Percentiles rank a stretch among this genome's conserved stretches.
These are phyloP conservation scores for Pseudohalonectria lignicola DNA, from an alignment of 2,329 filamentous ascomycete species.

Conservation along the genomic window DNA sequence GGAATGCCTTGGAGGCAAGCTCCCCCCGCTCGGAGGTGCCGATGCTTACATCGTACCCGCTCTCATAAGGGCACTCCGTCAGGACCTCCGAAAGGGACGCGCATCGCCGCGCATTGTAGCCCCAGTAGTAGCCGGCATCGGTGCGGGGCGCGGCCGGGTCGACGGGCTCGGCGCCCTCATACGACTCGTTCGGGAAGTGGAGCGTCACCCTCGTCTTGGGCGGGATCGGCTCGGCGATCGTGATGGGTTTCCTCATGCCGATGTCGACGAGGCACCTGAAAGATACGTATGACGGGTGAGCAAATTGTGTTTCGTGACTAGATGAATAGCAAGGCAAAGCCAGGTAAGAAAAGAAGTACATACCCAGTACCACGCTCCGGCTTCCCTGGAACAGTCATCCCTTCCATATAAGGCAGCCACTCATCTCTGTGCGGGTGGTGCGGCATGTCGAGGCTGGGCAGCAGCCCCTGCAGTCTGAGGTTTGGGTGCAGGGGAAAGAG, in stretches of 20 bases:
- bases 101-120: slow-evolving; percentile 60
- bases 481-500: slow-evolving; percentile 75
- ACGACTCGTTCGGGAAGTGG: slow-evolving; percentile 41
- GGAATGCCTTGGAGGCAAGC: slow-evolving; percentile 34
- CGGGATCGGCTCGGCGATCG: slow-evolving; percentile 51
- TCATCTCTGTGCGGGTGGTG: slow-evolving; percentile 69
- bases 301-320: too few species aligned
- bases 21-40: slow-evolving; percentile 72
- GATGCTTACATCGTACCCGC: slow-evolving; percentile 73
- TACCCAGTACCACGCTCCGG: slow-evolving; percentile 25
- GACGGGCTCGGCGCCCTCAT: slow-evolving; percentile 45
- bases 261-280: slow-evolving; percentile 46
- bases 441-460: slow-evolving; percentile 75
- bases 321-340: too few species aligned
- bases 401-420: slow-evolving; percentile 72
- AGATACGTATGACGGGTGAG: too few species aligned
- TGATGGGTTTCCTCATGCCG: slow-evolving; percentile 42
- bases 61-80: slow-evolving; percentile 63
- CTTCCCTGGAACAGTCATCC: slow-evolving; percentile 47
- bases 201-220: slow-evolving; percentile 65
- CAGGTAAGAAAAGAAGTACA: slow-evolving; percentile 2
- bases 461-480: slow-evolving; percentile 57
- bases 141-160: slow-evolving; percentile 59
- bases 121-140: slow-evolving; percentile 78
- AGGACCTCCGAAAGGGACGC: slow-evolving; percentile 60